Evolutionary conservation across 2,329 filamentous ascomycete genomes (phyloP).

Genomic region (Clarireedia monteithiana): DNA sequence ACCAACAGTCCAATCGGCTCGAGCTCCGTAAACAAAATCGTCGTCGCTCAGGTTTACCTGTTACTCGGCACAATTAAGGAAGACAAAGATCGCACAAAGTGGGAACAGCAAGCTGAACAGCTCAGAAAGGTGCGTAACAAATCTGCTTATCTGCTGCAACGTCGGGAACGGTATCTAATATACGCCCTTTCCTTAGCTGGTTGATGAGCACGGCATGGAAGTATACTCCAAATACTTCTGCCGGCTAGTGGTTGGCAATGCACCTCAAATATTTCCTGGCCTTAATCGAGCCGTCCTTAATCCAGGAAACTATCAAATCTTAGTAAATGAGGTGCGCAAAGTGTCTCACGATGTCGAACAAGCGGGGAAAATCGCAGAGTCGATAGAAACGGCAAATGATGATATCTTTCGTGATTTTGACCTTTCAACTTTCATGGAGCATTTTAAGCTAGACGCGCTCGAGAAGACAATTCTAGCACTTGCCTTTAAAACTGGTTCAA

Average conservation of each 20-base stretch:
- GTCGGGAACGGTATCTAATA: conserved; percentile 5
- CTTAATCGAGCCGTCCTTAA: conserved; percentile 65
- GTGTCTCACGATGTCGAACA: conserved; percentile 73
- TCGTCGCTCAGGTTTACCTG: conserved; percentile 90
- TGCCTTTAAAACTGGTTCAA: conserved; percentile 77
- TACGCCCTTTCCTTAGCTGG: conserved; percentile 49
- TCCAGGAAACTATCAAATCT: conserved; percentile 74
- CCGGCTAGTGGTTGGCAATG: conserved; percentile 85
- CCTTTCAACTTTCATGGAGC: conserved; percentile 88
- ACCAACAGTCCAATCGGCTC: conserved; percentile 37
- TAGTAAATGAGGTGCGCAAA: conserved; percentile 80
- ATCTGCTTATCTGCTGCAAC: background rate
- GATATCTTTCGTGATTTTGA: conserved; percentile 96
- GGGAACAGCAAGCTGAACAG: conserved; percentile 85
- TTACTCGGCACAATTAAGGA: conserved; percentile 92
- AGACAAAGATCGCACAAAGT: conserved; percentile 85
- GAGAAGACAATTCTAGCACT: conserved; percentile 82
- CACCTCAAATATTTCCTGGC: conserved; percentile 80
- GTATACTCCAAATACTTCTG: conserved; percentile 94
- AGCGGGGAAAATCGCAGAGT: conserved; percentile 85
- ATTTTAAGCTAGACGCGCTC: conserved; percentile 87
- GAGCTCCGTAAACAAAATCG: conserved; percentile 78
- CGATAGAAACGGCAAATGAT: conserved; percentile 82
- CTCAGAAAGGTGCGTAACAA: conserved; percentile 67
- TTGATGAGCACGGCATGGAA: conserved; percentile 99